Conservation (phyloP, 2,329 filamentous ascomycete genomes). For the Trichophyton rubrum region DNA sequence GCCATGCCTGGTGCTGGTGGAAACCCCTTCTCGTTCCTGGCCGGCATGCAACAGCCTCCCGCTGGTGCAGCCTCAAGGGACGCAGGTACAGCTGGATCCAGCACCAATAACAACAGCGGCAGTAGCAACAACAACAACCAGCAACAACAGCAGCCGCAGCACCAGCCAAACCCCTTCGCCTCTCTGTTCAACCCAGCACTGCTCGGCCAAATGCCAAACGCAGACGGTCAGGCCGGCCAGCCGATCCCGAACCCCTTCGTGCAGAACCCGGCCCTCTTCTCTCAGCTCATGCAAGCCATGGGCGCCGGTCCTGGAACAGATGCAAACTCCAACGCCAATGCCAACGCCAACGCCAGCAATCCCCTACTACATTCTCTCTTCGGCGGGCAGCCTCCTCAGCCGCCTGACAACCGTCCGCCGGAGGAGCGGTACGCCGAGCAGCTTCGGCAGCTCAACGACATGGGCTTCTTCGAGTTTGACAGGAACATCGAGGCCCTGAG, state of each 20-base stretch:
- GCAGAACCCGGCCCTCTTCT: conserved; percentile 47
- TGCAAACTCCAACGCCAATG: not conserved
- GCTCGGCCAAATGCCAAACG: conserved; percentile 20
- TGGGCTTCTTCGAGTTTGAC: conserved; percentile 98
- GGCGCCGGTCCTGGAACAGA: conserved; percentile 25
- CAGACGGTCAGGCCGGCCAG: conserved; percentile 19
- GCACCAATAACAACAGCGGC: conserved; percentile 15
- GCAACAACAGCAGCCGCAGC: conserved; percentile 22
- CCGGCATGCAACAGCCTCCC: conserved; percentile 20
- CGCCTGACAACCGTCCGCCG: conserved; percentile 72
- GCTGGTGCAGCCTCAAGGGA: not conserved
- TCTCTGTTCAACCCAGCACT: conserved; percentile 45
- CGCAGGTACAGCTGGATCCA: conserved; percentile 20
- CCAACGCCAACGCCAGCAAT: not conserved
- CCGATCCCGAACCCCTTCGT: conserved; percentile 44
- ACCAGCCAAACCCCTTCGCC: conserved; percentile 53
- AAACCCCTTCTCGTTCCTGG: conserved; percentile 36
- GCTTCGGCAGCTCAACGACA: conserved; percentile 86
- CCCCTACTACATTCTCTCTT: conserved; percentile 30
- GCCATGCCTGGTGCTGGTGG: conserved; percentile 12
- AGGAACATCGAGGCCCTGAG: conserved; percentile 78
- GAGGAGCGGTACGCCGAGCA: conserved; percentile 90
- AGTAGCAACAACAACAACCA: conserved; percentile 22
- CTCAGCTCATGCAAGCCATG: conserved; percentile 43
- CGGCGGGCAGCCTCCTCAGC: conserved; percentile 33